Conservation (phyloP, 495 filamentous ascomycete species). For the Aspergillus olivimuriae region DNA sequence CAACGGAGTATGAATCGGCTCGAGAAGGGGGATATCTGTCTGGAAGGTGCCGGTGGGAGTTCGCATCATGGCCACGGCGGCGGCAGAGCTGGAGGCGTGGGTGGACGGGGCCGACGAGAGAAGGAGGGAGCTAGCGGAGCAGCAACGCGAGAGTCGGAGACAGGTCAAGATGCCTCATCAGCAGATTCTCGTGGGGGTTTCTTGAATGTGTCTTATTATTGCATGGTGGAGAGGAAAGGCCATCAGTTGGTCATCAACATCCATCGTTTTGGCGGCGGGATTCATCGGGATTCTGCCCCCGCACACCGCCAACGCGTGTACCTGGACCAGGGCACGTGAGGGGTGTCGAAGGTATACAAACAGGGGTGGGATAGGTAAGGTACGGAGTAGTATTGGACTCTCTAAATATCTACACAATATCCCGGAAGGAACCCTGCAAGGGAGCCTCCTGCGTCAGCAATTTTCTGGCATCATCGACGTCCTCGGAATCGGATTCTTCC, state of each 20-base stretch:
- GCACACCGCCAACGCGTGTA: background rate
- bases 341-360: background rate
- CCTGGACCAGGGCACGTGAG: background rate
- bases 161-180: too few relatives aligned
- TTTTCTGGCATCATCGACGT: slow-evolving; percentile 7
- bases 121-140: slow-evolving; percentile 8
- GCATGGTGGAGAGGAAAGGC: too few relatives aligned
- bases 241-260: too few relatives aligned
- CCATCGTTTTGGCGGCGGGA: too few relatives aligned
- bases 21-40: slow-evolving; percentile 19
- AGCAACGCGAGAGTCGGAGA: slow-evolving; percentile 1
- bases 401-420: too few relatives aligned
- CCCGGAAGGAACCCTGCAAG: too few relatives aligned
- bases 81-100: slow-evolving; percentile 5
- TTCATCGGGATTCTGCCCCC: background rate
- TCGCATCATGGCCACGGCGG: slow-evolving; percentile 26
- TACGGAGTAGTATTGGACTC: too few relatives aligned
- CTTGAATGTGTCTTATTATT: too few relatives aligned
- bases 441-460: slow-evolving; percentile 7
- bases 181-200: too few relatives aligned
- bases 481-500: slow-evolving; percentile 15
- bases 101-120: slow-evolving; percentile 9
- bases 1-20: slow-evolving; percentile 10
- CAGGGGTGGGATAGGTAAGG: too few relatives aligned
- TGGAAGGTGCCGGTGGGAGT: slow-evolving; percentile 21